Evolutionary conservation across 208 protist genomes (phyloP).

Genomic region (Wallacemonas sp.): DNA sequence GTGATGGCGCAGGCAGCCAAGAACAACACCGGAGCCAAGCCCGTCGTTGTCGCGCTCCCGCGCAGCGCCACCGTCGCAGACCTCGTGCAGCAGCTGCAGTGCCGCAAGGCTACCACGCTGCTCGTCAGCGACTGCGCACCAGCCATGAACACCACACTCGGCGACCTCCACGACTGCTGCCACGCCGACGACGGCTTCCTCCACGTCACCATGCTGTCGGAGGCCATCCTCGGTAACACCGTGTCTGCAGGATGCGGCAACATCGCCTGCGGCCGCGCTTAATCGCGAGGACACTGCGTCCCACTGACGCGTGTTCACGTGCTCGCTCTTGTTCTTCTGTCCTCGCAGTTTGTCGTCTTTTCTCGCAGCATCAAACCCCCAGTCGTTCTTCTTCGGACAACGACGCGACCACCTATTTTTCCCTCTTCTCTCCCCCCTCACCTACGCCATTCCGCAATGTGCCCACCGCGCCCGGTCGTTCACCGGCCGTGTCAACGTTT

Average conservation of each 20-base stretch:
- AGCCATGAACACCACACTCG: conserved; percentile 13
- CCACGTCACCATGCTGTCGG: conserved; percentile 20
- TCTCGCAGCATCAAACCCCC: too few species aligned
- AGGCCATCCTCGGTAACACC: conserved; percentile 18
- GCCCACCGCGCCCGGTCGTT: too few species aligned
- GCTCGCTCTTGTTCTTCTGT: too few species aligned
- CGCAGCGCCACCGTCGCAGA: conserved; percentile 20
- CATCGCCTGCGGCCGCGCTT: too few species aligned
- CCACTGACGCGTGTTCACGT: not conserved
- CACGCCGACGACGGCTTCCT: conserved; percentile 28
- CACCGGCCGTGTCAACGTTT: too few species aligned
- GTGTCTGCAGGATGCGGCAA: not conserved
- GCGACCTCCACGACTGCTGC: conserved; percentile 28
- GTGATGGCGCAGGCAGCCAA: conserved; percentile 20
- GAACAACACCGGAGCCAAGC: conserved; percentile 15
- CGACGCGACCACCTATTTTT: too few species aligned
- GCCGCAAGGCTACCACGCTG: conserved; percentile 20
- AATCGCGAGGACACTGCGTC: not conserved
- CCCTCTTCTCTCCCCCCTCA: too few species aligned
- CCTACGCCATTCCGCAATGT: too few species aligned
- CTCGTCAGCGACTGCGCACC: conserved; percentile 27
- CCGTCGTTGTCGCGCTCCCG: conserved; percentile 23
- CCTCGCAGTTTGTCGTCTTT: too few species aligned
- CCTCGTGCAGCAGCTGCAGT: conserved; percentile 7
- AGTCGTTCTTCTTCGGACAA: too few species aligned